Base-by-base conservation (phyloP, 2,329 filamentous ascomycete species). In the Scolecobasidium constrictum region DNA sequence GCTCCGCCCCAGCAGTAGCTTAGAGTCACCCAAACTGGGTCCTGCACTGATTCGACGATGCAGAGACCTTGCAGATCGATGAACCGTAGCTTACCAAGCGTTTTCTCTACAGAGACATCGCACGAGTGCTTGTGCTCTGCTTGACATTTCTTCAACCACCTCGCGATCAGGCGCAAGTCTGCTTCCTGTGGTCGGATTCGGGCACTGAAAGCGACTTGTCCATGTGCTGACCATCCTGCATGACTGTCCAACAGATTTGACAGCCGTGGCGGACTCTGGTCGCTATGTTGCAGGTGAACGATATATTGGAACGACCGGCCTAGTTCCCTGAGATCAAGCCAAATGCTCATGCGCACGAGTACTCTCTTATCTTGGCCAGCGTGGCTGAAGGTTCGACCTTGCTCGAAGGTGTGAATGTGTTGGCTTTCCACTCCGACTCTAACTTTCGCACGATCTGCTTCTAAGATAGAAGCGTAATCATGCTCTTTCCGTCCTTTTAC, bases 341-440 rank as follows among this genome's bases (percentile, higher is more conserved):
- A 31, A 9, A 31, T 31, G 26, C 26, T 9, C 26, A 31, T 31
- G 26, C 26, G 26, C 26, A 31, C 26, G 9, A 31, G 26, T 7
- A 31, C n/a, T 31, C 26, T 31, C 26, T 31, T n/a, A 31, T 31
- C 26, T 31, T 31, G 9, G 9, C 9, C 9, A 31, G 26, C 9
- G n/a, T 31, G 9, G 9, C 9, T 9, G 26, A 9, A 31, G n/a
- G 26, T 31, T 31, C 26, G 9, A 9, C 26, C 26, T 31, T 31
- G 26, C n/a, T 31, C 26, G n/a, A 31, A 31, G 26, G 26, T 31
- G n/a, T 31, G 26, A 31, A 31, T n/a, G n/a, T 31, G 26, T 31
- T 31, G 26, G n/a, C 26, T 31, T n/a, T 31, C 26, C n/a, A 31
- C n/a, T 7, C 26, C 26, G n/a, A 31, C 9, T 9, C n/a, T 9